Evolutionary conservation across 768 basidiomycete genomes (phyloP).

Genomic region (Amanita fuliginea): DNA sequence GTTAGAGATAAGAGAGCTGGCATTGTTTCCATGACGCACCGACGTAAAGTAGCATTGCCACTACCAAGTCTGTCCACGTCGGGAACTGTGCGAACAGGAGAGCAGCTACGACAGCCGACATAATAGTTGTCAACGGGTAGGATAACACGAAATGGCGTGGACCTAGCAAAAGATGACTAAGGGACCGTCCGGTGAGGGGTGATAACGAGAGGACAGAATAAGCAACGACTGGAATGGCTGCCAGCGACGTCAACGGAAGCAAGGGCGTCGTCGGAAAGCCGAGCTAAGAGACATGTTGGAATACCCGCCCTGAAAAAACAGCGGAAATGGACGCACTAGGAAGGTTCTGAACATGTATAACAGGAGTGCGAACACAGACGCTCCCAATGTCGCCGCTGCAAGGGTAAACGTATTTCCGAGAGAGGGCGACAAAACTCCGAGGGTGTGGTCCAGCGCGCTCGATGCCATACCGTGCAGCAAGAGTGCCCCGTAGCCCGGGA

Average conservation of each 20-base stretch:
- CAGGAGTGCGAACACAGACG: constrained; percentile 50
- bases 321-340: constrained; percentile 31
- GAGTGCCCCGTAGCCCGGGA: constrained; percentile 62
- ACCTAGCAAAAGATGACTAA: constrained; percentile 36
- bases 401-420: constrained; percentile 46
- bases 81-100: constrained; percentile 56
- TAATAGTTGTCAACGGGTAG: constrained; percentile 38
- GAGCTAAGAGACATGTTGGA: constrained; percentile 24
- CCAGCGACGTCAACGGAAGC: constrained; percentile 46
- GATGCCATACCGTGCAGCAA: constrained; percentile 48
- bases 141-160: constrained; percentile 49
- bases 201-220: constrained; percentile 50
- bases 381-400: constrained; percentile 49
- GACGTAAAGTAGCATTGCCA: constrained; percentile 49
- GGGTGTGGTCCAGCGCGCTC: constrained; percentile 51
- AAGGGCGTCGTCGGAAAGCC: constrained; percentile 37
- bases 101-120: constrained; percentile 42
- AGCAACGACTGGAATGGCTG: constrained; percentile 50
- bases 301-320: constrained; percentile 1
- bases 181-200: constrained; percentile 35
- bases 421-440: constrained; percentile 43
- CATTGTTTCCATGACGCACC: constrained; percentile 29
- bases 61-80: constrained; percentile 45
- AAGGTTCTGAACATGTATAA: constrained; percentile 52
- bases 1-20: not conserved